phyloP scores from a whole-genome alignment of 495 filamentous ascomycete genomes.

The Podospora australis region DNA sequence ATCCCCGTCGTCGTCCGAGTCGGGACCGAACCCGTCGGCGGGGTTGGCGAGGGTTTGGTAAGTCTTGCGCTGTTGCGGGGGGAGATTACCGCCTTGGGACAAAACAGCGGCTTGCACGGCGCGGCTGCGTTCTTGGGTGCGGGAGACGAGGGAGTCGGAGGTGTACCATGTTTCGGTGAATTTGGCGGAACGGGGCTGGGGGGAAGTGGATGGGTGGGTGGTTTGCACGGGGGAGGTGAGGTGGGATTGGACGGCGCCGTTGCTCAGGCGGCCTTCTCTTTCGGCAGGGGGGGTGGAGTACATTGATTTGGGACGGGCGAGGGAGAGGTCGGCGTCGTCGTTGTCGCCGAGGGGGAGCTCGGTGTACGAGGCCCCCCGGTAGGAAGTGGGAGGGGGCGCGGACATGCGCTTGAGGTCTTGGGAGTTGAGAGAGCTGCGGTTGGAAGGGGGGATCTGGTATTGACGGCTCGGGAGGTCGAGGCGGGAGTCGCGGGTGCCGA shows the following conservation, averaged over 20 bases:
- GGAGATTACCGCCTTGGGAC: too few relatives aligned
- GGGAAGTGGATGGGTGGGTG: slow-evolving; percentile 20
- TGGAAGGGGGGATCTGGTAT: slow-evolving; percentile 40
- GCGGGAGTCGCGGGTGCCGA: slow-evolving; percentile 42
- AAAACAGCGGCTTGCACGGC: slow-evolving; percentile 26
- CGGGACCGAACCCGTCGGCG: slow-evolving; percentile 33
- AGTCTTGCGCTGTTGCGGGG: slow-evolving; percentile 30
- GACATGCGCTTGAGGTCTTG: slow-evolving; percentile 39
- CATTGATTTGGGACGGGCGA: slow-evolving; percentile 21
- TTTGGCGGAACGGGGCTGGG: slow-evolving; percentile 50
- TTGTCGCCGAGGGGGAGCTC: slow-evolving; percentile 34
- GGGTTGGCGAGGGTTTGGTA: slow-evolving; percentile 43
- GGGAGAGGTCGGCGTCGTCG: slow-evolving; percentile 26
- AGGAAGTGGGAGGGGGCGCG: slow-evolving; percentile 15
- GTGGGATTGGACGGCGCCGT: slow-evolving; percentile 20
- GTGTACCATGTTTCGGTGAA: slow-evolving; percentile 57
- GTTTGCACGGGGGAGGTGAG: slow-evolving; percentile 16
- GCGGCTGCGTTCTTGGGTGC: slow-evolving; percentile 40
- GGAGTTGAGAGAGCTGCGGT: slow-evolving; percentile 35
- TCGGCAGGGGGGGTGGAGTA: slow-evolving; percentile 7
- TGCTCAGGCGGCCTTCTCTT: slow-evolving; percentile 20
- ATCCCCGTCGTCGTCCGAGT: slow-evolving; percentile 31
- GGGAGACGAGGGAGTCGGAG: slow-evolving; percentile 46
- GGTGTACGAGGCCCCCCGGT: slow-evolving; percentile 32
- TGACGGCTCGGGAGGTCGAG: slow-evolving; percentile 44